These are phyloP conservation scores for Centrapalus pauciflorus DNA, from an alignment of 129 eudicot species.

Conservation along the genomic window DNA sequence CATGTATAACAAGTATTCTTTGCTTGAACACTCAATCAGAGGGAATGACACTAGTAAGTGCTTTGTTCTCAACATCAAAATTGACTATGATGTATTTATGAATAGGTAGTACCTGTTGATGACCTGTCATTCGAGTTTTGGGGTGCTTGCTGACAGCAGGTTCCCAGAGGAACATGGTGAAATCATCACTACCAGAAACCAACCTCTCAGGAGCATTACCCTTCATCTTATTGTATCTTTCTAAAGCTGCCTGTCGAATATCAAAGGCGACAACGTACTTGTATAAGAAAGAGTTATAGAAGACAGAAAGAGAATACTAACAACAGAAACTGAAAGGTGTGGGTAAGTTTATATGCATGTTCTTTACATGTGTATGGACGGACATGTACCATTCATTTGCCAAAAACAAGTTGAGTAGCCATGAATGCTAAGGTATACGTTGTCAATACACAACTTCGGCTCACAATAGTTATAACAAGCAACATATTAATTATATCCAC, in stretches of 20 bases:
- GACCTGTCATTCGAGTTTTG: conserved; percentile 96
- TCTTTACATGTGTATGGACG: background rate
- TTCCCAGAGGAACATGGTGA: conserved; percentile 98
- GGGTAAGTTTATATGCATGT: background rate
- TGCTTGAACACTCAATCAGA: too few species aligned
- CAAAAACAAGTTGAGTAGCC: background rate
- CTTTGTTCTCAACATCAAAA: background rate
- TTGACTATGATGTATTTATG: background rate
- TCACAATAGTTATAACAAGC: too few species aligned
- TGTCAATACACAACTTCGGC: too few species aligned
- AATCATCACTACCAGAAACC: conserved; percentile 96
- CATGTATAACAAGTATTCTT: too few species aligned
- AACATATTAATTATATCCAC: too few species aligned
- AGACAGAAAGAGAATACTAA: background rate
- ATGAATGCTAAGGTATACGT: too few species aligned
- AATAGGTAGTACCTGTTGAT: conserved; percentile 68
- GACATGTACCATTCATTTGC: background rate
- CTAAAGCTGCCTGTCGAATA: conserved; percentile 70
- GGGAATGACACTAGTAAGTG: background rate
- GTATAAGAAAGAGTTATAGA: background rate
- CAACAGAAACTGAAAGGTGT: background rate
- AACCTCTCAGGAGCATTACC: conserved; percentile 86
- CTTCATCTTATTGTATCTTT: conserved; percentile 83
- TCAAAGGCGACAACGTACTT: background rate
- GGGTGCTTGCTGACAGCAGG: conserved; percentile 89